Conservation (phyloP, 176 grass and related monocot genomes). For the Coix lacrymajobi region DNA sequence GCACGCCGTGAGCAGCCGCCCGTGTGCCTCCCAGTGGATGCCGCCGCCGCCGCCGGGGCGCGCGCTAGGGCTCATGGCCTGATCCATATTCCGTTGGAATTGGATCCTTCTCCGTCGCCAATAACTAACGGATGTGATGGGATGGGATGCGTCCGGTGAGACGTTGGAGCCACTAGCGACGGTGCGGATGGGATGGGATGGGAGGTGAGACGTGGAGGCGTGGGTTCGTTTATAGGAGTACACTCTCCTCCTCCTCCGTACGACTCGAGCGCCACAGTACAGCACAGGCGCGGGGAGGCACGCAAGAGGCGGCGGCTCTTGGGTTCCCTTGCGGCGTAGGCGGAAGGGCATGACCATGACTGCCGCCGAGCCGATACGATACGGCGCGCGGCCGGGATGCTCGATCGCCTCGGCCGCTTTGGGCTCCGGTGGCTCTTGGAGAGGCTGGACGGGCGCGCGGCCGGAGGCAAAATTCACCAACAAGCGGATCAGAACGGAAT, state of each 20-base stretch:
- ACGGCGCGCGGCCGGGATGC: not conserved
- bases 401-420: not conserved
- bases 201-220: not conserved
- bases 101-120: too few relatives aligned
- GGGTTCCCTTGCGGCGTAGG: not conserved
- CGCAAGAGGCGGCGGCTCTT: too few relatives aligned
- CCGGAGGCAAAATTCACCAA: not conserved
- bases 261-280: too few relatives aligned
- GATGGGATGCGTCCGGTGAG: too few relatives aligned
- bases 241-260: not conserved
- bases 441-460: not conserved
- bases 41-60: not conserved
- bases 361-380: not conserved
- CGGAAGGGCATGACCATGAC: not conserved
- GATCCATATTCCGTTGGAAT: not conserved
- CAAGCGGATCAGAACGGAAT: not conserved
- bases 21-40: slow-evolving; percentile 5
- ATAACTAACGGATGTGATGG: too few relatives aligned
- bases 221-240: not conserved
- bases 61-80: not conserved
- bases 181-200: too few relatives aligned
- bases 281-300: too few relatives aligned
- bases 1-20: not conserved
- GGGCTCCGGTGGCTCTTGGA: not conserved
- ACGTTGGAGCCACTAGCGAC: too few relatives aligned